These are phyloP conservation scores for Ajuga reptans DNA, from an alignment of 305 asterid species.

Conservation along the genomic window DNA sequence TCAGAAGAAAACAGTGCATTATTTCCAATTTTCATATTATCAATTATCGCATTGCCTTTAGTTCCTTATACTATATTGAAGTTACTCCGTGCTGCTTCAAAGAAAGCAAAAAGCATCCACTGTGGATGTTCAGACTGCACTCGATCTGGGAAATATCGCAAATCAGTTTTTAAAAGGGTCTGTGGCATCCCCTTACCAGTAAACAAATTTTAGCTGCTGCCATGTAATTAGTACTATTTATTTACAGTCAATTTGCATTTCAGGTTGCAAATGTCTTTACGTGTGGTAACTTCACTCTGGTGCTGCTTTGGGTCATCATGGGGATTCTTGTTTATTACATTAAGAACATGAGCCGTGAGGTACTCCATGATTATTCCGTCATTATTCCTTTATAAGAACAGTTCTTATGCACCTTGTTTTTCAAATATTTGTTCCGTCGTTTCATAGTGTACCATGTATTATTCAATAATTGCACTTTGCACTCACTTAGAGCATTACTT, in stretches of 20 bases:
- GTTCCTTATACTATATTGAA: constrained; percentile 73
- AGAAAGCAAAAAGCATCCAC: constrained; percentile 55
- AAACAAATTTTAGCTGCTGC: background rate
- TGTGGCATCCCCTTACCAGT: constrained; percentile 17
- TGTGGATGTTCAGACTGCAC: constrained; percentile 72
- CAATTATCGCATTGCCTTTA: constrained; percentile 72
- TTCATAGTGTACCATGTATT: background rate
- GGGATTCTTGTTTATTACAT: constrained; percentile 52
- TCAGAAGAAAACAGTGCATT: constrained; percentile 69
- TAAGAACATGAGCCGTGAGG: constrained; percentile 70
- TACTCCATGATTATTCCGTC: constrained; percentile 19
- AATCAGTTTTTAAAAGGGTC: constrained; percentile 51
- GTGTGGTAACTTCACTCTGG: constrained; percentile 61
- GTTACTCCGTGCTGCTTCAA: constrained; percentile 54
- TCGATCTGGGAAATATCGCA: constrained; percentile 65
- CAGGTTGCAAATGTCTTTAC: constrained; percentile 57
- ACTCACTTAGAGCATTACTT: constrained; percentile 2
- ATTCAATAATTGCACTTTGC: background rate
- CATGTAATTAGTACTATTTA: background rate
- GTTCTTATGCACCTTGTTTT: background rate
- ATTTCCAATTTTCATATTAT: constrained; percentile 77
- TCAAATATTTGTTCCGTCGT: background rate
- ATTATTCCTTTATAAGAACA: constrained; percentile 9
- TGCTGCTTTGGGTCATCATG: constrained; percentile 70
- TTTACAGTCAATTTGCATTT: constrained; percentile 15